Base-by-base conservation (phyloP, 2,329 filamentous ascomycete species). In the Aureobasidium leucospermi region DNA sequence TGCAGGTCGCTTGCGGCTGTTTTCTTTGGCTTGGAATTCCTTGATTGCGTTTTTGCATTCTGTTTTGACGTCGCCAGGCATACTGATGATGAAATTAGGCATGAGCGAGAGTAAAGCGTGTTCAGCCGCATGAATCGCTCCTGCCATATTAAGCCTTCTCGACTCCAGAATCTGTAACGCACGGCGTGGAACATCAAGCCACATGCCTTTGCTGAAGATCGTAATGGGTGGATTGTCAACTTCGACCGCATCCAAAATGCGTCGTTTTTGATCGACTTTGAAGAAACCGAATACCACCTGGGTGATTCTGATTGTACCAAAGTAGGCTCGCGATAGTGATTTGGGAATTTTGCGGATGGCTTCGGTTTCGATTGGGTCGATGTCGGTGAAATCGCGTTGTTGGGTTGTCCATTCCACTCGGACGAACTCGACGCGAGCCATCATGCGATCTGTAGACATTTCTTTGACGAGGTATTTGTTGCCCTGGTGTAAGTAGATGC, bases 401-500 rank as follows among this genome's bases (percentile, higher is more conserved):
- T 87, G 85, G 0, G 94, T 99, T 1, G 87, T 96, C 92, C 92
- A 99, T 68, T 96, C 90, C 31, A 97, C 92, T 63, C 89, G 88
- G 52, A 96, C 93, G 61, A 84, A 84, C 72, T 94, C 87, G 4
- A 99, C 94, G 65, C 88, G 88, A 4, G 94, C 94, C 65, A 96
- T 86, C 68, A 86, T 86, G 62, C 82, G 82, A 36, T 94, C 89
- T 1, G 89, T 87, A 63, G 84, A 84, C 68, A 97, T 92, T 66
- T 97, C 91, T 66, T 90, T 88, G 56, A 99, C 89, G 2, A 97
- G 81, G 69, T 96, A 99, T 1, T 87, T 93, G 63, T 85, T 85
- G n/a, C 94, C 94, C 74, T 99, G 94, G 67, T 99, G 94, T 5
- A 99, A 79, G 75, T 96, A 99, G 63, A 99, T 96, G 46, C 90